A percentile compares a stretch with the other conserved stretches of the same genome.
phyloP scores from a whole-genome alignment of 176 grass and related monocot species.

The Aegilops speltoides region DNA sequence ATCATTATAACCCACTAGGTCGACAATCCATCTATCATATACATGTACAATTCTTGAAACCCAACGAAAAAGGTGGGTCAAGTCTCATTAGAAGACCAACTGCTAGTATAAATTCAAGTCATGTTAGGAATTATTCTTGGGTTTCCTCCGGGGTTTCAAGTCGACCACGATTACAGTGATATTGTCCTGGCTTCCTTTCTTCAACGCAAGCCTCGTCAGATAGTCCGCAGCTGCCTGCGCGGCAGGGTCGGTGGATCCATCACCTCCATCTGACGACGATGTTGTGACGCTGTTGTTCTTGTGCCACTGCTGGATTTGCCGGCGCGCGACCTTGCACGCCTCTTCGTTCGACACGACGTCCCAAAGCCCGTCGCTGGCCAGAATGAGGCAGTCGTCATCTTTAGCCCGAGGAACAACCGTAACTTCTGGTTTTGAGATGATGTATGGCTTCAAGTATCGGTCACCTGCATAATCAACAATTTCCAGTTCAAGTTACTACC shows the following conservation, averaged over 20 bases:
- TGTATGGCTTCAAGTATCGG: conserved; percentile 69
- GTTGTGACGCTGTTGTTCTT: conserved; percentile 58
- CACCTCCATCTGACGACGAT: conserved; percentile 26
- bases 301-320: conserved; percentile 81
- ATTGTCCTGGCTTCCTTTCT: conserved; percentile 81
- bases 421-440: conserved; percentile 77
- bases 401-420: conserved; percentile 63
- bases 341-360: conserved; percentile 84
- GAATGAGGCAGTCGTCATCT: conserved; percentile 83
- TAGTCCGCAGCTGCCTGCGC: conserved; percentile 73
- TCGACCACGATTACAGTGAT: conserved; percentile 79
- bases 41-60: conserved; percentile 66
- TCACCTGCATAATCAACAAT: conserved; percentile 58
- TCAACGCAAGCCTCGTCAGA: conserved; percentile 64
- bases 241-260: conserved; percentile 63
- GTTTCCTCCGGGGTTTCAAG: conserved; percentile 77
- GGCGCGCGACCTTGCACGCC: conserved; percentile 66
- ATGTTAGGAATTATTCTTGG: conserved; percentile 56
- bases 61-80: conserved; percentile 50
- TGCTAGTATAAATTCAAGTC: conserved; percentile 18
- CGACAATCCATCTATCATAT: conserved; percentile 41
- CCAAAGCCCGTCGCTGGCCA: conserved; percentile 88
- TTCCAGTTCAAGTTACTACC: neutral
- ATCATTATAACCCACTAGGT: conserved; percentile 6
- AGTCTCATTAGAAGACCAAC: conserved; percentile 28